Evolutionary conservation across 1,139 yeast genomes (phyloP).

Genomic region (Candida labiduridarum): DNA sequence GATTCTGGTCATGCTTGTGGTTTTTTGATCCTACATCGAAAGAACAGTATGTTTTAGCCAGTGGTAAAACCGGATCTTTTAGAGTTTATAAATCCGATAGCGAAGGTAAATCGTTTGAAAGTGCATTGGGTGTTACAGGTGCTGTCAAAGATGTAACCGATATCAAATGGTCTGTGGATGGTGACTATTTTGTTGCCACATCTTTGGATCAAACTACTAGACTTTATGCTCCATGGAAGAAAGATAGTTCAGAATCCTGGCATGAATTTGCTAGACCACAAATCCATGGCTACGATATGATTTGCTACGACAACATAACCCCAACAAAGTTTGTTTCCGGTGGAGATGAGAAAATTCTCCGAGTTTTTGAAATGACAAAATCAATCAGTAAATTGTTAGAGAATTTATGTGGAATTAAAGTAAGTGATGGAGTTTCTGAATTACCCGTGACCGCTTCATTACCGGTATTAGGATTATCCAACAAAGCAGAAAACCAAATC

Average conservation of each 20-base stretch:
- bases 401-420: slow-evolving; percentile 51
- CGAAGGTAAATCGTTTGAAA: slow-evolving; percentile 48
- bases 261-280: slow-evolving; percentile 96
- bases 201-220: slow-evolving; percentile 93
- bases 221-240: slow-evolving; percentile 66
- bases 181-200: slow-evolving; percentile 72
- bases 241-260: slow-evolving; percentile 55
- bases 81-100: slow-evolving; percentile 64
- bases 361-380: slow-evolving; percentile 90
- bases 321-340: slow-evolving; percentile 79
- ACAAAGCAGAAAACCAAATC: slow-evolving; percentile 69
- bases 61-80: slow-evolving; percentile 93
- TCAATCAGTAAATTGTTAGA: slow-evolving; percentile 67
- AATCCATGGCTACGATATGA: slow-evolving; percentile 97
- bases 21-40: slow-evolving; percentile 42
- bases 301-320: slow-evolving; percentile 68
- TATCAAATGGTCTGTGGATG: slow-evolving; percentile 72
- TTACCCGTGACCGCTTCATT: slow-evolving; percentile 83
- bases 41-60: slow-evolving; percentile 62
- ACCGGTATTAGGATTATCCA: slow-evolving; percentile 93
- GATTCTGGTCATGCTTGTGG: slow-evolving; percentile 94
- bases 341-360: slow-evolving; percentile 91
- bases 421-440: slow-evolving; percentile 22
- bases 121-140: slow-evolving; percentile 72
- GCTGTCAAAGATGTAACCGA: slow-evolving; percentile 76